Base-by-base conservation (phyloP, 106 monocot species). In the Narthecium ossifragum region DNA sequence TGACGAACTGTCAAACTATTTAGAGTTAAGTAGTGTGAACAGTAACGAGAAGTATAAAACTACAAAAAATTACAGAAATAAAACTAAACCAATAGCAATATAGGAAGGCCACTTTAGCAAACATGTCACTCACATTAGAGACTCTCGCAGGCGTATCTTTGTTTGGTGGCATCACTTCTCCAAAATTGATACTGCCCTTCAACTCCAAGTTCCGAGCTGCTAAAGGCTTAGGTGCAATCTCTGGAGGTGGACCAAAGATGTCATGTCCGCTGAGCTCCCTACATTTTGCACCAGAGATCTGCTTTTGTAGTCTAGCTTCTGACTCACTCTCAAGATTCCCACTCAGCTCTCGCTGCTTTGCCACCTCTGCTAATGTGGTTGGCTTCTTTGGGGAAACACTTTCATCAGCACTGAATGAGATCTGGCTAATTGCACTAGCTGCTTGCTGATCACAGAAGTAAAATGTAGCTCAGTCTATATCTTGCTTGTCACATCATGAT, bases 191-290 rank as follows among this genome's bases (percentile, higher is more conserved):
- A 49, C 31, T 62, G 15, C 63, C 72, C 65, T 47, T 59, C 36
- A 33, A 15, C 31, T 59, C 73, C 53, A 74, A 46, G 63, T 45
- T 55, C 46, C 66, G 51, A 48, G 57, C 34, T 34, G 61, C 67
- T 4, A 60, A 28, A 27, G 72, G 39, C 51, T 54, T 72, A 1
- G 59, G 25, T 24, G 26, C 58, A 40, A 68, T 36, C 51, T 81
- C 81, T 26, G 81, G 78, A n/a, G 78, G 81, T 32, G 76, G 81
- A 5, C 76, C 81, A 40, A 81, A 81, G 24, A 81, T 81, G 34
- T 76, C 75, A 68, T 81, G 62, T 2, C 81, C 81, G 64, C 68
- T 72, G 4, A 81, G 81, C 75, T 81, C 81, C 27, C 65, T 75
- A 62, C 12, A 53, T 32, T 81, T 81, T 48, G 81, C 75, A 64